Evolutionary conservation across 2,329 filamentous ascomycete genomes (phyloP).

Genomic region (Fusarium oxysporum): DNA sequence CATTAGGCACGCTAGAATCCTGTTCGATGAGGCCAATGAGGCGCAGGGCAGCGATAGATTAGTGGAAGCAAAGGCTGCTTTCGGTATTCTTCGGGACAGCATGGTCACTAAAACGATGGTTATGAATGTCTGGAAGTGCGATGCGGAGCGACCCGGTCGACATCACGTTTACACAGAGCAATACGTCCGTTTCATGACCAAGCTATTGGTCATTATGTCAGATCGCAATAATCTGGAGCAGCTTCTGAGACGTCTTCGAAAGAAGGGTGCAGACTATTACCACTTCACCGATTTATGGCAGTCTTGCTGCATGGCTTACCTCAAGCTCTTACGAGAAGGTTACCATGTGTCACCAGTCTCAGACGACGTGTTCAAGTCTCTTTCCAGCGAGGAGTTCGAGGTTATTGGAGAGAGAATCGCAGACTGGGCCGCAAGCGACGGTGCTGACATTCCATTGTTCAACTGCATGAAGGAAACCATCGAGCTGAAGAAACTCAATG

Average conservation of each 20-base stretch:
- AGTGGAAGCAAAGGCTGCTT: constrained; percentile 81
- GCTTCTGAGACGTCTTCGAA: constrained; percentile 81
- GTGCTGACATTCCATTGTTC: constrained; percentile 56
- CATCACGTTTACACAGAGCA: constrained; percentile 93
- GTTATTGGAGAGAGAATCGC: constrained; percentile 65
- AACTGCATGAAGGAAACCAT: constrained; percentile 68
- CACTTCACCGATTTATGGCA: constrained; percentile 72
- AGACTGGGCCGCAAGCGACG: constrained; percentile 62
- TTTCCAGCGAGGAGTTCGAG: constrained; percentile 68
- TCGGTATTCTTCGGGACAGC: constrained; percentile 76
- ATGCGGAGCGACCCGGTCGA: constrained; percentile 82
- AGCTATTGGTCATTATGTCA: constrained; percentile 77
- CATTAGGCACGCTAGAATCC: constrained; percentile 72
- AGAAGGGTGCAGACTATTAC: constrained; percentile 81
- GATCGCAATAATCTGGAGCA: constrained; percentile 83
- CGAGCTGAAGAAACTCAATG: constrained; percentile 79
- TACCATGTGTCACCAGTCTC: constrained; percentile 59
- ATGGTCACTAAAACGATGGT: constrained; percentile 95
- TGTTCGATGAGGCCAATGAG: constrained; percentile 60
- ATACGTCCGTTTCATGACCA: constrained; percentile 85
- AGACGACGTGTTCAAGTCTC: constrained; percentile 67
- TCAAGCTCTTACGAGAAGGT: constrained; percentile 63
- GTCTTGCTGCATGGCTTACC: constrained; percentile 64
- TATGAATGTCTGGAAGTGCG: constrained; percentile 94
- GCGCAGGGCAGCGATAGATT: constrained; percentile 58